Percentiles rank a stretch among this genome's conserved stretches.
Conservation (phyloP, 257 asterid species). For the Nicotiana otophora region DNA sequence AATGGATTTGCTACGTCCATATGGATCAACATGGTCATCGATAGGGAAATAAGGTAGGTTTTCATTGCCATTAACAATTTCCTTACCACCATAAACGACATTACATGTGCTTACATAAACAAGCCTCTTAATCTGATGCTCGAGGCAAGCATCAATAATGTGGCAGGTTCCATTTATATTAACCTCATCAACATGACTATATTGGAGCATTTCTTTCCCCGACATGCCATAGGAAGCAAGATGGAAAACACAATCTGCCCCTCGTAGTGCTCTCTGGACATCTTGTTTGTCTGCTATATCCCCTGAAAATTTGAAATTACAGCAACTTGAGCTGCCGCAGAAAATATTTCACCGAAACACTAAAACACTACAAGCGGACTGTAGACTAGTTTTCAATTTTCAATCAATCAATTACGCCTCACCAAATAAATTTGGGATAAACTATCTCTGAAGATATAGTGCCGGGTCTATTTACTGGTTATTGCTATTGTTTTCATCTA, state of each 20-base stretch:
- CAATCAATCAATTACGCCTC: neutral
- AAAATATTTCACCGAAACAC: neutral
- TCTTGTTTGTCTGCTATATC: conserved; percentile 59
- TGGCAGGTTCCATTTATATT: conserved; percentile 83
- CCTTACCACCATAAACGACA: conserved; percentile 80
- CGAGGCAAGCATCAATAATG: conserved; percentile 74
- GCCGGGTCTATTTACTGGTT: too few relatives aligned
- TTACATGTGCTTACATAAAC: conserved; percentile 88
- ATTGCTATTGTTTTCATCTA: too few relatives aligned
- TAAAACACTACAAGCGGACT: neutral
- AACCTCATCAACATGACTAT: conserved; percentile 72
- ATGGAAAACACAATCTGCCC: conserved; percentile 88
- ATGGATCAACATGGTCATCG: conserved; percentile 80
- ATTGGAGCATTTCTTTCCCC: conserved; percentile 93
- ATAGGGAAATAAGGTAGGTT: conserved; percentile 73
- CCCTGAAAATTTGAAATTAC: conserved; percentile 33
- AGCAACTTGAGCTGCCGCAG: neutral
- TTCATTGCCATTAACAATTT: conserved; percentile 83
- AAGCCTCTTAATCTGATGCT: conserved; percentile 62
- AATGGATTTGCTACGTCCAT: conserved; percentile 84
- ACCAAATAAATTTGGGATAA: neutral
- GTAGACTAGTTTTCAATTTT: neutral
- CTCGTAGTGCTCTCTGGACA: conserved; percentile 61
- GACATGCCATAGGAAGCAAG: conserved; percentile 98
- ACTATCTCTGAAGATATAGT: neutral